Evolutionary conservation across 2,329 filamentous ascomycete species (phyloP).

Genomic region (Ophiostoma sp.): DNA sequence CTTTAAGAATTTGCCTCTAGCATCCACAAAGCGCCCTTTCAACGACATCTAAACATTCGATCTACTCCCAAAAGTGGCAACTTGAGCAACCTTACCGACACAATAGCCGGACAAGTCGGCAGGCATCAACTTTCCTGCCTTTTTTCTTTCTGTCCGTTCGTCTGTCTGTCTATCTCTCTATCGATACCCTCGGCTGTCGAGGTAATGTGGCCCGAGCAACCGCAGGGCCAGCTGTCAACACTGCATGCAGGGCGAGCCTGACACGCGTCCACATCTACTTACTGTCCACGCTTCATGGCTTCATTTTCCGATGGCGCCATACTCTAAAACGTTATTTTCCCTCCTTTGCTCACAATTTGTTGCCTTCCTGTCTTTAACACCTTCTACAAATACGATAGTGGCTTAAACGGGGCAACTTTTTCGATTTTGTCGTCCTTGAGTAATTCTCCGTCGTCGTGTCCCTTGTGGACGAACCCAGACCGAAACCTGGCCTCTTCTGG

Average conservation of each 20-base stretch:
- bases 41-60: neutral
- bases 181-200: neutral
- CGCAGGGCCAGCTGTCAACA: neutral
- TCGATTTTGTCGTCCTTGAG: neutral
- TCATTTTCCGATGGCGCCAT: neutral
- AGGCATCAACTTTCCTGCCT: neutral
- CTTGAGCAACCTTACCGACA: neutral
- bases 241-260: neutral
- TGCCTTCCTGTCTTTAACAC: neutral
- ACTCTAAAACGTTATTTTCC: neutral
- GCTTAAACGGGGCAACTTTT: neutral
- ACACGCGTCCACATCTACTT: neutral
- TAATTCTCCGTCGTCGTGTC: neutral
- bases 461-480: neutral
- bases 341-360: neutral
- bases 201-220: neutral
- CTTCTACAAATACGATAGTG: conserved; percentile 7
- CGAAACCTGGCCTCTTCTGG: conserved; percentile 7
- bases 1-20: neutral
- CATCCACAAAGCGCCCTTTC: neutral
- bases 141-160: too few relatives aligned
- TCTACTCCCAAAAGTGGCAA: neutral
- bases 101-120: neutral
- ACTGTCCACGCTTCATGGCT: neutral
- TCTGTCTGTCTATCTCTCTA: neutral